A percentile compares a stretch with the other conserved stretches of the same genome.
Evolutionary conservation across 2,329 filamentous ascomycete species (phyloP).

Genomic region (Pseudocercospora eumusae): DNA sequence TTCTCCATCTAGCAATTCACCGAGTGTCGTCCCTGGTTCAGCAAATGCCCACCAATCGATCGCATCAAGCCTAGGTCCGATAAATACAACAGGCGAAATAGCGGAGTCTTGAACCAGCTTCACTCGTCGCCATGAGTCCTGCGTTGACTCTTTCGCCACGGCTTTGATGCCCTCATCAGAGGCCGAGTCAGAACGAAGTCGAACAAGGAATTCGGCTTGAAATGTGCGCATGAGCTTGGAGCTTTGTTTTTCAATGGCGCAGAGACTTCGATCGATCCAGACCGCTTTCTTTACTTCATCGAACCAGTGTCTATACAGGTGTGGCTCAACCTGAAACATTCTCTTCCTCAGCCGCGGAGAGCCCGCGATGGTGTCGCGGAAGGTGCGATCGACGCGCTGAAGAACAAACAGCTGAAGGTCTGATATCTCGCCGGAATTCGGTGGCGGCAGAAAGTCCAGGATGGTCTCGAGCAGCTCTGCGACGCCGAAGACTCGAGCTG

Average conservation of each 20-base stretch:
- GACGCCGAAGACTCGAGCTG: conserved; percentile 1
- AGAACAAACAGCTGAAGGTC: background rate
- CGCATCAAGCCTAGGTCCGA: no score
- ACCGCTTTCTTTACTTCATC: background rate
- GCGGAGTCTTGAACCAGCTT: background rate
- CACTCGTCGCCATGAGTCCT: background rate
- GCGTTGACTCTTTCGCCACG: background rate
- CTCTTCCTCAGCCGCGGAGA: background rate
- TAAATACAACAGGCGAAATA: background rate
- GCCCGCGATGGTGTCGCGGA: conserved; percentile 1
- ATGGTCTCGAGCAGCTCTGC: conserved; percentile 5
- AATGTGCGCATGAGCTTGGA: background rate
- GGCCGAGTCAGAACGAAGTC: background rate
- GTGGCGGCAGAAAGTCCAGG: background rate
- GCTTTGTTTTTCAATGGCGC: background rate
- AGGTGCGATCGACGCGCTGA: conserved; percentile 8
- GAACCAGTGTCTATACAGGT: background rate
- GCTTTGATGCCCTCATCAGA: background rate
- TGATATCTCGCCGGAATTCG: background rate
- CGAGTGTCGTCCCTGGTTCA: background rate
- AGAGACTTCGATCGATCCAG: background rate
- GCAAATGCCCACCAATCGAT: background rate
- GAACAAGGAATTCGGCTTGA: background rate
- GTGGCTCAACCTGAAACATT: background rate
- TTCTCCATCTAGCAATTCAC: background rate